phyloP scores from a whole-genome alignment of 306 rosid genomes.

The Trichosanthes truncata region DNA sequence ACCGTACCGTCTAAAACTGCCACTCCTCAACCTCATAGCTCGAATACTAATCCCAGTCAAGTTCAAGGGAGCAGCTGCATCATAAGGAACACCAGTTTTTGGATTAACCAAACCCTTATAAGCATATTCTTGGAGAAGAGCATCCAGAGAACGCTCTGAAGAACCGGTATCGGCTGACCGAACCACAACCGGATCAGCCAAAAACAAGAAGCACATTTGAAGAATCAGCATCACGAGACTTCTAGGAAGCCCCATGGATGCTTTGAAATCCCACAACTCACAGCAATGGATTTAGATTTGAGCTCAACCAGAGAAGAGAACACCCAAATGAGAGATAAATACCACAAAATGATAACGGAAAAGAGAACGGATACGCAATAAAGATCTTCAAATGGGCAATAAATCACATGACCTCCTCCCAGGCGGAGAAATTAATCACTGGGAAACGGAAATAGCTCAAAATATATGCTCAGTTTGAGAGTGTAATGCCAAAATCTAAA shows the following conservation, averaged over 20 bases:
- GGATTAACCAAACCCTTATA: slow-evolving; percentile 40
- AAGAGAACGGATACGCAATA: slow-evolving; percentile 4
- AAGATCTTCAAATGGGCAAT: slow-evolving; percentile 2
- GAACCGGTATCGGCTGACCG: not conserved
- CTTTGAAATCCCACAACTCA: not conserved
- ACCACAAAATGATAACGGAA: not conserved
- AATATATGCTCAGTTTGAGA: not conserved
- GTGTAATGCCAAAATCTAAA: slow-evolving; percentile 1
- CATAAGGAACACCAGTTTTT: slow-evolving; percentile 43
- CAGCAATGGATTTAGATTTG: not conserved
- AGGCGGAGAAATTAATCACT: not conserved
- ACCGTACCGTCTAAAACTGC: slow-evolving; percentile 75
- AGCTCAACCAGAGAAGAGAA: not conserved
- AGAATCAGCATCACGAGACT: slow-evolving; percentile 12
- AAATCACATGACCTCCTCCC: not conserved
- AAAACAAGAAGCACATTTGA: slow-evolving; percentile 1
- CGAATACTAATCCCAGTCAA: slow-evolving; percentile 38
- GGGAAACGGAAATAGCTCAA: not conserved
- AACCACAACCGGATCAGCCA: slow-evolving; percentile 6
- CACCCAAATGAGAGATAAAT: slow-evolving; percentile 1
- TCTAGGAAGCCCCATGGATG: slow-evolving; percentile 20
- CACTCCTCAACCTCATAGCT: slow-evolving; percentile 69
- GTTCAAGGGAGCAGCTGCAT: slow-evolving; percentile 35
- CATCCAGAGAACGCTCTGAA: slow-evolving; percentile 30
- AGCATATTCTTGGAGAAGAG: slow-evolving; percentile 46